Evolutionary conservation across 345 rosid genomes (phyloP).

Genomic region (Ceriops tagal): DNA sequence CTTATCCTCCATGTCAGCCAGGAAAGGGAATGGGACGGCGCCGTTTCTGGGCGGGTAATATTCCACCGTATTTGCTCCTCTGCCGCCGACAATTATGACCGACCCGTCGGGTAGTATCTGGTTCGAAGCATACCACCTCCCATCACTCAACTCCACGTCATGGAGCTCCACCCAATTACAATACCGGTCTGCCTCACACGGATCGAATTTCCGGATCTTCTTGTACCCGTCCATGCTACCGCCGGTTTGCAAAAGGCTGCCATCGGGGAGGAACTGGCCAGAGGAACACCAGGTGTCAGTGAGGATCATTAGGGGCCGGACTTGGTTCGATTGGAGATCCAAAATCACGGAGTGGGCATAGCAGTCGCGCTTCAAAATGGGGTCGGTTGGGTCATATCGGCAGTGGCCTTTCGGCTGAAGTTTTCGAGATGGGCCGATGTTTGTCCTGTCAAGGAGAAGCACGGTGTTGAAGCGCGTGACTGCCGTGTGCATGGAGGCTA

Average conservation of each 20-base stretch:
- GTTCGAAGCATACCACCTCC: constrained; percentile 82
- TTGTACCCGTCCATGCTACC: constrained; percentile 25
- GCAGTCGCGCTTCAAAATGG: constrained; percentile 59
- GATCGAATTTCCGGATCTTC: constrained; percentile 28
- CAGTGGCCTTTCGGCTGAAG: constrained; percentile 54
- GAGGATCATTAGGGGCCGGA: constrained; percentile 25
- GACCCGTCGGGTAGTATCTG: constrained; percentile 78
- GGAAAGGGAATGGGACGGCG: constrained; percentile 62
- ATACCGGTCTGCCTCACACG: constrained; percentile 16
- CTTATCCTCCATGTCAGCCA: constrained; percentile 56
- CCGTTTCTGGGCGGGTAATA: constrained; percentile 39
- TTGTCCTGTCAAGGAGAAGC: constrained; percentile 75
- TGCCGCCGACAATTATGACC: constrained; percentile 64
- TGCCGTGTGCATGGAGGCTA: constrained; percentile 94
- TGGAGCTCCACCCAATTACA: constrained; percentile 31
- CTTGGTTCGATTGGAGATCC: constrained; percentile 18
- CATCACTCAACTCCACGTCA: constrained; percentile 16
- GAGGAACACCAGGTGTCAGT: constrained; percentile 38
- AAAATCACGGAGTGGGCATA: constrained; percentile 45
- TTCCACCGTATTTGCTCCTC: constrained; percentile 45
- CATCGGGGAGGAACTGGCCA: constrained; percentile 31
- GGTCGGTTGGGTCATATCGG: constrained; percentile 50
- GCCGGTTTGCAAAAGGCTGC: constrained; percentile 25
- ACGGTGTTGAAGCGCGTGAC: constrained; percentile 96
- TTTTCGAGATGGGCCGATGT: constrained; percentile 75